Evolutionary conservation across 257 asterid genomes (phyloP), one percentile per base, ranked within the genome.

Genomic region (Paulownia fortunei): DNA sequence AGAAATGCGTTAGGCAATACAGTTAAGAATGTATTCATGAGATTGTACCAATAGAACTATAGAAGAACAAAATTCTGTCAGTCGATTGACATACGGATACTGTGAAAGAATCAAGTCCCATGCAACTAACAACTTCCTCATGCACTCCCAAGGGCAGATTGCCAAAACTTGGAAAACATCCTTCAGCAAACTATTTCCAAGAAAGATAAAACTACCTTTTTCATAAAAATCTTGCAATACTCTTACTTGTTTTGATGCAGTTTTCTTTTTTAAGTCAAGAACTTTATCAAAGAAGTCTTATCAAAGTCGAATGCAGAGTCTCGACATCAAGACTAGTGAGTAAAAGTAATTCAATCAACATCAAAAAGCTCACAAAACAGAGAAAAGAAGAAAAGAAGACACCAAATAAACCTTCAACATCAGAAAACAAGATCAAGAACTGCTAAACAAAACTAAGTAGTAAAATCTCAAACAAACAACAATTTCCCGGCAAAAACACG

Each of bases 101-200:
- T 58, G 15, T 1, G n/a, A 30, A 11, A 46, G 11, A 46, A 62
- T 52, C 69, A 74, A 67, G 19, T 23, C 60, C 10, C 15, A 6
- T 2, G 23, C 55, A 34, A 46, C 56, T 69, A 69, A 41, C 58
- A 72, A 27, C 24, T n/a, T 75, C 54, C 24, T n/a, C 37, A 41
- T 42, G 49, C 41, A 36, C 36, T 61, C 23, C 54, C 58, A 59
- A 47, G 15, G 21, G 26, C 44, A 21, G 37, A 64, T 42, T 4
- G 58, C 51, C 46, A 65, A 63, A 49, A 63, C 21, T 5, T 46
- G 23, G 47, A 30, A 16, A 37, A 18, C 74, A 51, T 49, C 21
- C 67, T 47, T 63, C 72, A 12, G 60, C 26, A 13, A 37, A 77
- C 46, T 27, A 78, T 60, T 62, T n/a, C 12, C 15, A 44, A 62